These are phyloP conservation scores for Fusarium fracticaudum DNA, from an alignment of 2,329 filamentous ascomycete genomes.

Conservation along the genomic window DNA sequence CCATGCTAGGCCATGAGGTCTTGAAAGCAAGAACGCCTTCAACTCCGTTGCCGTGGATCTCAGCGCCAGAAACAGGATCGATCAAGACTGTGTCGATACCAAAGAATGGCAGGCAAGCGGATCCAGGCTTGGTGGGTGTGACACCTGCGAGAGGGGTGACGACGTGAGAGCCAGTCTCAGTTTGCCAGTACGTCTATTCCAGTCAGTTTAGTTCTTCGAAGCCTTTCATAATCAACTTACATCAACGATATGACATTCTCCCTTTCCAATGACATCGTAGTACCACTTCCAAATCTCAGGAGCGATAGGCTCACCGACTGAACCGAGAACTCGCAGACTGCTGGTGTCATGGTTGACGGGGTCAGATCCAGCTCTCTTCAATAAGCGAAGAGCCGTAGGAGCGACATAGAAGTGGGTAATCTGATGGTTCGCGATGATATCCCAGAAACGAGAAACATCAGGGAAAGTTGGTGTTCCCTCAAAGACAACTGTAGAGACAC, in stretches of 20 bases:
- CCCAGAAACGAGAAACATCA: slow-evolving; percentile 94
- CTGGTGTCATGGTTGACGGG: slow-evolving; percentile 81
- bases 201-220: background rate
- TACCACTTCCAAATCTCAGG: slow-evolving; percentile 99
- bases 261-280: slow-evolving; percentile 87
- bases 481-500: slow-evolving; percentile 90
- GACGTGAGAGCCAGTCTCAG: slow-evolving; percentile 92
- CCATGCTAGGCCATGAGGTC: slow-evolving; percentile 96
- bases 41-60: slow-evolving; percentile 89
- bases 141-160: slow-evolving; percentile 90
- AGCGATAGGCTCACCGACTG: slow-evolving; percentile 95
- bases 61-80: slow-evolving; percentile 88
- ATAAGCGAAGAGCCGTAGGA: slow-evolving; percentile 84
- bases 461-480: slow-evolving; percentile 95
- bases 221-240: slow-evolving; percentile 59
- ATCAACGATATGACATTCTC: slow-evolving; percentile 88
- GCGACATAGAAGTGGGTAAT: slow-evolving; percentile 97
- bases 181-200: slow-evolving; percentile 94
- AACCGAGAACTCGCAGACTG: slow-evolving; percentile 84
- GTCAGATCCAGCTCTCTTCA: slow-evolving; percentile 91
- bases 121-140: slow-evolving; percentile 92
- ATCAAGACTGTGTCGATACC: slow-evolving; percentile 94
- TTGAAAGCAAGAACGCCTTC: slow-evolving; percentile 95
- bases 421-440: slow-evolving; percentile 88
- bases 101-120: slow-evolving; percentile 95